A percentile compares a stretch with the other conserved stretches of the same genome.
Conservation (phyloP, 2,329 filamentous ascomycete species). For the Mariannaea elegans region DNA sequence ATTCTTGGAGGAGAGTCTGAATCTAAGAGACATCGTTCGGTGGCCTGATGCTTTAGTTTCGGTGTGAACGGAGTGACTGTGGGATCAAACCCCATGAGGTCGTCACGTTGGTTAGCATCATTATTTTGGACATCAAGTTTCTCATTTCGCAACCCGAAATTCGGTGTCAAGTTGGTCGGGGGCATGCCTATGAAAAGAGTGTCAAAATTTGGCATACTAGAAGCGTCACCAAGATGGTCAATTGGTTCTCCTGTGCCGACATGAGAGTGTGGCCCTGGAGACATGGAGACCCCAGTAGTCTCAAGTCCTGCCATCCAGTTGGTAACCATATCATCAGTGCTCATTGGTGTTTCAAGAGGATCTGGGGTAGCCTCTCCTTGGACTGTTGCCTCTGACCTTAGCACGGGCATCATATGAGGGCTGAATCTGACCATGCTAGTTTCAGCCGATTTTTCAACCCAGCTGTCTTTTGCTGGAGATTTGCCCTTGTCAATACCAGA, state of each 20-base stretch:
- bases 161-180: not conserved
- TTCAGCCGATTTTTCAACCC: not conserved
- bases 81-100: not conserved
- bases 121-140: not conserved
- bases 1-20: conserved; percentile 12
- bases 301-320: conserved; percentile 7
- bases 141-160: not conserved
- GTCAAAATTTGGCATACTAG: not conserved
- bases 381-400: not conserved
- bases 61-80: not conserved
- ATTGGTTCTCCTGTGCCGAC: not conserved
- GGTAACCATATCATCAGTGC: not conserved
- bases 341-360: not conserved
- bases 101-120: not conserved
- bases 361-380: not conserved
- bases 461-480: not conserved
- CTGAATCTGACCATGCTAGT: too few species aligned
- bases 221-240: not conserved
- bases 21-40: conserved; percentile 18
- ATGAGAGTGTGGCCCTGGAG: not conserved
- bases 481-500: not conserved
- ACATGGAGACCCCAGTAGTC: not conserved
- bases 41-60: not conserved
- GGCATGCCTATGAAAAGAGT: not conserved
- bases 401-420: too few species aligned